Conservation (phyloP, 73 alveolate species). For the Symbiodinium natans region DNA sequence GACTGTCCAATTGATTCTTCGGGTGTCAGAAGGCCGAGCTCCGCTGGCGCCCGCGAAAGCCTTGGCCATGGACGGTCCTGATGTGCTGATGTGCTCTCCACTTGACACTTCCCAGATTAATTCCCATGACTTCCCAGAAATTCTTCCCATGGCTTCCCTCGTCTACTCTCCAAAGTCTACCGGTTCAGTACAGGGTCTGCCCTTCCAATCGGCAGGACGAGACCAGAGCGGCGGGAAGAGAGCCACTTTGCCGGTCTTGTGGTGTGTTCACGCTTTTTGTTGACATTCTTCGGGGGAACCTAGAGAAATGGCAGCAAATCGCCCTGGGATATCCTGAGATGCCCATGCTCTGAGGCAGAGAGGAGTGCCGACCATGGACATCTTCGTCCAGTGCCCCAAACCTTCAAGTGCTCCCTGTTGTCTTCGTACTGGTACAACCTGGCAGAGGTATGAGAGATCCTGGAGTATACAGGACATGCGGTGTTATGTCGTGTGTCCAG, state of each 20-base stretch:
- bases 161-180: no score
- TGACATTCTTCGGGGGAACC: background rate
- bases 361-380: conserved; percentile 44
- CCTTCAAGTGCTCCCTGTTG: background rate
- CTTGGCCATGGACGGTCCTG: background rate
- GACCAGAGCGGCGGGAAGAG: background rate
- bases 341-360: background rate
- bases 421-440: background rate
- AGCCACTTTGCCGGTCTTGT: no score
- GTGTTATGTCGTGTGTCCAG: background rate
- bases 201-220: background rate
- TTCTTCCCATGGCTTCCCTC: no score
- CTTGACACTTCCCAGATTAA: no score
- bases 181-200: background rate
- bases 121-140: no score
- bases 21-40: background rate
- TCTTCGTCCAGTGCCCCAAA: conserved; percentile 50
- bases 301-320: no score
- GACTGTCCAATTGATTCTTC: background rate
- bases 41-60: conserved; percentile 3
- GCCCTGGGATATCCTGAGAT: no score
- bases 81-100: no score
- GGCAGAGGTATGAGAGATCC: conserved; percentile 61
- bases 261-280: background rate
- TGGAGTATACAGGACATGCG: conserved; percentile 47